phyloP scores from a whole-genome alignment of 2,329 filamentous ascomycete genomes.

The Botrytis paeoniae region DNA sequence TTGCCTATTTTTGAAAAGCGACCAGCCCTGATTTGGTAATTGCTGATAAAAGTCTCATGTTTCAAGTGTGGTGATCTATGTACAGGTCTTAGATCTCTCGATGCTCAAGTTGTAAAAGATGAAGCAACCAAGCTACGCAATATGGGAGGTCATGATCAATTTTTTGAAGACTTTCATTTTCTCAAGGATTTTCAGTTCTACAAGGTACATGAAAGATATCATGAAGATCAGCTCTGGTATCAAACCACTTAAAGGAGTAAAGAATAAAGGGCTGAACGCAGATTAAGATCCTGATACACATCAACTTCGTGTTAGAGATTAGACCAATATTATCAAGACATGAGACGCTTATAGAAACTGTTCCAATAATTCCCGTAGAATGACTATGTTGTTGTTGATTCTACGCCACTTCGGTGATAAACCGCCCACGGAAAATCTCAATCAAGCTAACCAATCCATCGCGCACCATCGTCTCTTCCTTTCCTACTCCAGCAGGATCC shows the following conservation, averaged over 20 bases:
- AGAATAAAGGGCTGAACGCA: neutral
- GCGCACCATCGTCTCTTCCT: neutral
- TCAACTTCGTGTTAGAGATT: neutral
- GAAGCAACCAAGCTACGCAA: too few species aligned
- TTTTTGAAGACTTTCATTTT: too few species aligned
- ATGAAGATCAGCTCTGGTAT: neutral
- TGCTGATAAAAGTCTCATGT: too few species aligned
- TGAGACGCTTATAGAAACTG: neutral
- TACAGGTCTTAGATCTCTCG: too few species aligned
- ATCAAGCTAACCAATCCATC: neutral
- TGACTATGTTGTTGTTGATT: neutral
- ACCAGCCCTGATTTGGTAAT: too few species aligned
- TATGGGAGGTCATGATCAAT: too few species aligned
- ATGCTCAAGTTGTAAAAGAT: too few species aligned
- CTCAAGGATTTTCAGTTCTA: neutral
- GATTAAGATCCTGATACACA: neutral
- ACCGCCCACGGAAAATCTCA: neutral
- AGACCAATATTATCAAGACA: neutral
- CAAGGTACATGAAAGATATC: neutral
- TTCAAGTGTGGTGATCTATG: too few species aligned
- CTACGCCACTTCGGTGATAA: neutral
- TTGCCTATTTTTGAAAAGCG: too few species aligned
- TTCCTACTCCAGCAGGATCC: neutral
- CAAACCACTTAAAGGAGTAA: neutral
- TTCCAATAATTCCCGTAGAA: neutral